Percentiles rank a stretch among this genome's conserved stretches.
These are phyloP conservation scores for Geosmithia flava DNA, from an alignment of 2,329 filamentous ascomycete genomes.

Conservation along the genomic window DNA sequence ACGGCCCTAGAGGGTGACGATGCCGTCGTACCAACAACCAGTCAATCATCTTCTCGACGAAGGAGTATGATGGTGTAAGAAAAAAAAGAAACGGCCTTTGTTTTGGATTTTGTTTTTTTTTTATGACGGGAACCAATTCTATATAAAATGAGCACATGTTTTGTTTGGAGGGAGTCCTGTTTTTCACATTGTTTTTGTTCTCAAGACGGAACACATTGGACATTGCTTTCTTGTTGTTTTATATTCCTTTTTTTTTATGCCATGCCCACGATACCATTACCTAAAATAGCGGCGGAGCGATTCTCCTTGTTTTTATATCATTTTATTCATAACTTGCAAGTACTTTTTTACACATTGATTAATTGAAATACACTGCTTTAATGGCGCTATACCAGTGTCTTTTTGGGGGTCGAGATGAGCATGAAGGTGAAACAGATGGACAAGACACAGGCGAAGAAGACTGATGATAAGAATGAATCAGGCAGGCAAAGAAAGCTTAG, in stretches of 20 bases:
- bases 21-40: constrained; percentile 9
- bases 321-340: background rate
- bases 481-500: background rate
- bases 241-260: background rate
- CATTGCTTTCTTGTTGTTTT: constrained; percentile 2
- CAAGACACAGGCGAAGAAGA: too few relatives aligned
- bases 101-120: background rate
- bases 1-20: constrained; percentile 24
- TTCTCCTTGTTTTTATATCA: background rate
- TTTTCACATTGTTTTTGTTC: background rate
- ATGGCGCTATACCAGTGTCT: too few relatives aligned
- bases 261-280: constrained; percentile 2
- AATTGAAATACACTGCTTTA: background rate
- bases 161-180: background rate
- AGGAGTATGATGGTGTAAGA: constrained; percentile 48
- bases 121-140: constrained; percentile 4
- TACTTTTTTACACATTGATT: background rate
- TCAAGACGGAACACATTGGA: background rate
- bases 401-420: too few relatives aligned
- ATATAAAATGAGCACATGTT: background rate
- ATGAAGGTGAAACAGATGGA: too few relatives aligned
- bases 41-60: constrained; percentile 27
- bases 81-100: background rate
- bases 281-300: background rate
- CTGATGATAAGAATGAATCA: too few relatives aligned